phyloP scores from a whole-genome alignment of 73 alveolate genomes.

The Paramecium primaurelia region DNA sequence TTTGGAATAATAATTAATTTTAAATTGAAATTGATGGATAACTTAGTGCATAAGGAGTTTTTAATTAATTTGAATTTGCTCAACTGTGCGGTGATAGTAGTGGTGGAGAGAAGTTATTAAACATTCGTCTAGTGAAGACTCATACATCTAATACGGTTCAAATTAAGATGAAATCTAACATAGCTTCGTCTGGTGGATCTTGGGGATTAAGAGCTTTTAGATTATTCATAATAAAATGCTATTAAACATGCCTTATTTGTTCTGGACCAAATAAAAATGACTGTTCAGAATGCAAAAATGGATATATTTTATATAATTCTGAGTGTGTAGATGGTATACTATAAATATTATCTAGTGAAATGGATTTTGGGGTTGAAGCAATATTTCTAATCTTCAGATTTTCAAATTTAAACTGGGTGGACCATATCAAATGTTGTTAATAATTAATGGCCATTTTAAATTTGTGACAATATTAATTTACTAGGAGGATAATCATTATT shows the following conservation, averaged over 20 bases:
- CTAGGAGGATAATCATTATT: background rate
- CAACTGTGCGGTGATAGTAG: background rate
- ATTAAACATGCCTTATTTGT: background rate
- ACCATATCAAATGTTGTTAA: background rate
- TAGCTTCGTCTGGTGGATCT: background rate
- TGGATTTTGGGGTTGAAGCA: background rate
- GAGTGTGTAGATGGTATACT: background rate
- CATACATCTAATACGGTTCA: background rate
- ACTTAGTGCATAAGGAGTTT: background rate
- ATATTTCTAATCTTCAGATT: background rate
- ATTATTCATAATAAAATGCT: background rate
- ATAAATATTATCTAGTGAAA: background rate
- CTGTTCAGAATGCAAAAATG: background rate
- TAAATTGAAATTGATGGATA: background rate
- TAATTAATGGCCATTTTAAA: background rate
- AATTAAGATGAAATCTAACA: background rate
- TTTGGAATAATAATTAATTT: background rate
- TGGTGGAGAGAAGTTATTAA: background rate
- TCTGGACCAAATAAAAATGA: background rate
- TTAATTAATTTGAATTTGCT: background rate
- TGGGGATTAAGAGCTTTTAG: background rate
- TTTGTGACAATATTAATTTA: background rate
- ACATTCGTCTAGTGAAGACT: background rate
- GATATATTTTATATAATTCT: background rate
- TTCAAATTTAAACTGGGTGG: background rate